phyloP scores from a whole-genome alignment of 495 filamentous ascomycete species.

The Parmelia sp. region DNA sequence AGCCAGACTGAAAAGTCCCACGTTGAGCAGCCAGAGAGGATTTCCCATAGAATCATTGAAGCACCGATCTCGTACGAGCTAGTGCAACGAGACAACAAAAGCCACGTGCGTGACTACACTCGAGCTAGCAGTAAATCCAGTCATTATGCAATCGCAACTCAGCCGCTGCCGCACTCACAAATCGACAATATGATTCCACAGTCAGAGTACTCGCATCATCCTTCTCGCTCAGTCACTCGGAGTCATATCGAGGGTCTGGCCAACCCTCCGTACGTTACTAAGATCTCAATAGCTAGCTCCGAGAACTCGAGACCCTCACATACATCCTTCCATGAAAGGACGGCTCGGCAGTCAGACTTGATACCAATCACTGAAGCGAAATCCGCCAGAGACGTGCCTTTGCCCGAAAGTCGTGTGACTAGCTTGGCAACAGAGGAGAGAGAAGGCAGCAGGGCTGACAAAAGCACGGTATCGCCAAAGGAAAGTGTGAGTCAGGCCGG shows the following conservation, averaged over 20 bases:
- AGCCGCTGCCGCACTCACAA: slow-evolving; percentile 24
- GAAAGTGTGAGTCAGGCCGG: slow-evolving; percentile 64
- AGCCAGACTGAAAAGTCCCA: slow-evolving; percentile 42
- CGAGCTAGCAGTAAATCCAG: slow-evolving; percentile 35
- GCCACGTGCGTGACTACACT: slow-evolving; percentile 39
- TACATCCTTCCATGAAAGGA: slow-evolving; percentile 19
- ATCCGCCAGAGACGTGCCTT: slow-evolving; percentile 37
- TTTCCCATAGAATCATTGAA: slow-evolving; percentile 39
- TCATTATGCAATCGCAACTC: slow-evolving; percentile 38
- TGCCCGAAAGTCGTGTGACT: slow-evolving; percentile 46
- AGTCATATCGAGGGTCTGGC: slow-evolving; percentile 18
- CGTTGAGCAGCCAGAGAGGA: slow-evolving; percentile 28
- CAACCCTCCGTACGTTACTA: slow-evolving; percentile 13
- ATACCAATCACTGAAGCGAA: slow-evolving; percentile 18
- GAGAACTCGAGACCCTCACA: slow-evolving; percentile 23
- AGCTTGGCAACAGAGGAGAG: slow-evolving; percentile 35
- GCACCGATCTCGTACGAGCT: slow-evolving; percentile 37
- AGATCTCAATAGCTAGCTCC: slow-evolving; percentile 10
- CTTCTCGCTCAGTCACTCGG: background rate
- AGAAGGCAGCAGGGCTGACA: slow-evolving; percentile 14
- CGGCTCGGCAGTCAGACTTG: slow-evolving; percentile 30
- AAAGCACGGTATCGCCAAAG: slow-evolving; percentile 45
- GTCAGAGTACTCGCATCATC: slow-evolving; percentile 24
- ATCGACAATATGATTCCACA: slow-evolving; percentile 25
- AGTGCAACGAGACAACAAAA: slow-evolving; percentile 31